Evolutionary conservation across 768 basidiomycete genomes (phyloP).

Genomic region (Boletus edulis): DNA sequence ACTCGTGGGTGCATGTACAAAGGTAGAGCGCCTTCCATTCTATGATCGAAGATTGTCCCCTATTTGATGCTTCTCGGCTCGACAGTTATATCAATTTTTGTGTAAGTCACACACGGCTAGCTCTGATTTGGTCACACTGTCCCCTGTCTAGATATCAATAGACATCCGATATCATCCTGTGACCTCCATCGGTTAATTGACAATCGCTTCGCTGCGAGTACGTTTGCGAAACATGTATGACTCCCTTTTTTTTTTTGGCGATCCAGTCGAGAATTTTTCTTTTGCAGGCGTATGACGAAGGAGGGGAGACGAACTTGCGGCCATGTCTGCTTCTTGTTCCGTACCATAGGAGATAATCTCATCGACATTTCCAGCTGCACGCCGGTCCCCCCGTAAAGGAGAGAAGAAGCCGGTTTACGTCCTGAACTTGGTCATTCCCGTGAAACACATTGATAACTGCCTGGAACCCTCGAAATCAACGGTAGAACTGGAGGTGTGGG

Average conservation of each 20-base stretch:
- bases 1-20: slow-evolving; percentile 69
- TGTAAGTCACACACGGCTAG: slow-evolving; percentile 48
- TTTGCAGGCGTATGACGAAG: slow-evolving; percentile 68
- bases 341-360: slow-evolving; percentile 11
- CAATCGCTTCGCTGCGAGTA: slow-evolving; percentile 58
- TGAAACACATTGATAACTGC: slow-evolving; percentile 68
- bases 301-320: slow-evolving; percentile 43
- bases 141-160: slow-evolving; percentile 66
- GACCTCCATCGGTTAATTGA: slow-evolving; percentile 74
- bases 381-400: slow-evolving; percentile 74
- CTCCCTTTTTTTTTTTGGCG: neutral
- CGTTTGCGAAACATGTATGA: slow-evolving; percentile 72
- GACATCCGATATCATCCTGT: slow-evolving; percentile 60
- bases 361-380: slow-evolving; percentile 39
- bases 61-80: slow-evolving; percentile 23
- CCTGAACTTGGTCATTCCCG: slow-evolving; percentile 68
- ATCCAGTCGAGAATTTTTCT: slow-evolving; percentile 2
- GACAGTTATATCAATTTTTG: slow-evolving; percentile 80
- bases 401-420: slow-evolving; percentile 85
- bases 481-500: slow-evolving; percentile 64
- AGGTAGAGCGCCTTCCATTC: slow-evolving; percentile 43
- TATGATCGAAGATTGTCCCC: slow-evolving; percentile 8
- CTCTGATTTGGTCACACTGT: slow-evolving; percentile 1
- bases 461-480: slow-evolving; percentile 74
- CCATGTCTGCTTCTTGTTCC: slow-evolving; percentile 14